These are phyloP conservation scores for Ceratocystis alfenasii DNA, from an alignment of 2,329 filamentous ascomycete species.

Conservation along the genomic window DNA sequence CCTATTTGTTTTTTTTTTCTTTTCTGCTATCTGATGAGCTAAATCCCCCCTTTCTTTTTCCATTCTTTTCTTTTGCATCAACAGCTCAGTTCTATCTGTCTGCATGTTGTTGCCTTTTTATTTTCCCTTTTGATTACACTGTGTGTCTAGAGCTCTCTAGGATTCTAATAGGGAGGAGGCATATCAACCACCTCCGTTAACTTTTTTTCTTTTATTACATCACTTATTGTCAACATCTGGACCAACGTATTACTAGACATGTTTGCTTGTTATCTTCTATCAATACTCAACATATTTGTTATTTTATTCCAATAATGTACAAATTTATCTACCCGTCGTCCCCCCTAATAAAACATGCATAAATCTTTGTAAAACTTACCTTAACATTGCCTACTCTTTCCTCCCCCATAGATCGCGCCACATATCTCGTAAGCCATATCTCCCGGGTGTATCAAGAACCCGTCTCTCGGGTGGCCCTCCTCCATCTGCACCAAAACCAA, in stretches of 20 bases:
- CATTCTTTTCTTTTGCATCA: not conserved
- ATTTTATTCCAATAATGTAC: no score
- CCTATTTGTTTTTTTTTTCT: not conserved
- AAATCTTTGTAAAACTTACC: no score
- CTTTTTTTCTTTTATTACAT: not conserved
- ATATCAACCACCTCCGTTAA: no score
- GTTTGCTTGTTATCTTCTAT: no score
- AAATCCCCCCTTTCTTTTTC: conserved; percentile 21
- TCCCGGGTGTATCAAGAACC: conserved; percentile 50
- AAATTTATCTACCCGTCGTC: no score
- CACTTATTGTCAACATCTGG: not conserved
- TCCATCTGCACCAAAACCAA: conserved; percentile 47
- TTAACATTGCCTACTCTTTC: not conserved
- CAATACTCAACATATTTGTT: no score
- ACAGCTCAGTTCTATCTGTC: no score
- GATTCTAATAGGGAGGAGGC: not conserved
- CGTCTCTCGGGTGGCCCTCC: conserved; percentile 32
- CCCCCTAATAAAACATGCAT: no score
- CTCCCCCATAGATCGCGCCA: conserved; percentile 65
- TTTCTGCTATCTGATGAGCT: not conserved
- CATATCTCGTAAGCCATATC: conserved; percentile 80
- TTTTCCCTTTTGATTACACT: not conserved
- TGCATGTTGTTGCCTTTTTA: no score
- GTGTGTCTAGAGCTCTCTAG: not conserved
- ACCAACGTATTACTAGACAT: not conserved